These are phyloP conservation scores for Asterochloris sp. DNA, from an alignment of 139 green algal species.

Conservation along the genomic window DNA sequence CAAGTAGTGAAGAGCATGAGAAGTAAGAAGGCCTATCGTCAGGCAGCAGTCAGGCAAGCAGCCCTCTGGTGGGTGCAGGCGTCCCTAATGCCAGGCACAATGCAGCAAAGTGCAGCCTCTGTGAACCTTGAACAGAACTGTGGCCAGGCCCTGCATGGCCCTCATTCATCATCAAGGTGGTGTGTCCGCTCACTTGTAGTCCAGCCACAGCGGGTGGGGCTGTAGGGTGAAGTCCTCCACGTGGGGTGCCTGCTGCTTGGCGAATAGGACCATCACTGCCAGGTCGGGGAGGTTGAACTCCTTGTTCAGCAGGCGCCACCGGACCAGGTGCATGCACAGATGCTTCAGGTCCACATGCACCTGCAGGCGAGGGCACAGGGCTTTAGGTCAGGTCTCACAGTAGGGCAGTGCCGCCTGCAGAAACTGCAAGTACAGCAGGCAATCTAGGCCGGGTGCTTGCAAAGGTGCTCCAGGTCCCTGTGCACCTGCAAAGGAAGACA, in stretches of 20 bases:
- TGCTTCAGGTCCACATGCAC: slow-evolving; percentile 10
- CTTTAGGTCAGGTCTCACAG: not conserved
- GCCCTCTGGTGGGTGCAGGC: too few species aligned
- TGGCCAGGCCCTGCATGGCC: too few species aligned
- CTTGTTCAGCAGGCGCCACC: slow-evolving; percentile 60
- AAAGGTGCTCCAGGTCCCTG: not conserved
- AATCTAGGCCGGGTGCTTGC: not conserved
- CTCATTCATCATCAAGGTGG: not conserved
- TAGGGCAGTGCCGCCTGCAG: not conserved
- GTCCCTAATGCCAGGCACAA: too few species aligned
- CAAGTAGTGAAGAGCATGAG: too few species aligned
- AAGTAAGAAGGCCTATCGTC: too few species aligned
- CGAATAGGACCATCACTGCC: slow-evolving; percentile 54
- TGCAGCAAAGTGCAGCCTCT: too few species aligned
- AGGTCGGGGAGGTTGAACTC: slow-evolving; percentile 68
- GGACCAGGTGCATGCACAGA: slow-evolving; percentile 42
- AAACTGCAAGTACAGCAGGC: too few species aligned
- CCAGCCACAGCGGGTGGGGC: slow-evolving; percentile 49
- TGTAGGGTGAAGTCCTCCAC: slow-evolving; percentile 24
- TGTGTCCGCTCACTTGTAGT: slow-evolving; percentile 37
- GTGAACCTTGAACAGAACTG: too few species aligned
- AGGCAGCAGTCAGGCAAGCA: too few species aligned
- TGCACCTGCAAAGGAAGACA: not conserved
- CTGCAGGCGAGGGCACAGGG: not conserved
- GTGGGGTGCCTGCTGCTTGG: slow-evolving; percentile 52